phyloP scores from a whole-genome alignment of 441 rosid genomes.

The Adansonia madagascariensis region DNA sequence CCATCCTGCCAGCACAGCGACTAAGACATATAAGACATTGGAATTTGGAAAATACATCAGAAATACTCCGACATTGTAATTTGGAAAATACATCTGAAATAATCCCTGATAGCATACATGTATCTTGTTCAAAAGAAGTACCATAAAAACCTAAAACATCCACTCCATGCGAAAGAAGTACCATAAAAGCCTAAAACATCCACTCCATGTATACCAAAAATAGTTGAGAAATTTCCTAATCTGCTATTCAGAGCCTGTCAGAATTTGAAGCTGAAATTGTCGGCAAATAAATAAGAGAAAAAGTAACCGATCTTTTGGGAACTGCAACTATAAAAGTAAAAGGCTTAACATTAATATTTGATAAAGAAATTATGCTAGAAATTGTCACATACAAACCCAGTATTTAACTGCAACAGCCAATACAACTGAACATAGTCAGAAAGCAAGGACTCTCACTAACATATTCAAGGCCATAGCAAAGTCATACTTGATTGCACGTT shows the following conservation, averaged over 20 bases:
- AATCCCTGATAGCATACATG: not conserved
- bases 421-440: not conserved
- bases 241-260: not conserved
- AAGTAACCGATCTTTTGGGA: not conserved
- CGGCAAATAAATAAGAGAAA: not conserved
- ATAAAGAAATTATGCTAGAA: conserved; percentile 17
- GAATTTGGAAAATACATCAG: not conserved
- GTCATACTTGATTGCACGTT: conserved; percentile 1
- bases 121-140: not conserved
- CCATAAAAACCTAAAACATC: not conserved
- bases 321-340: not conserved
- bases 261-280: not conserved
- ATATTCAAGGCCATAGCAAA: not conserved
- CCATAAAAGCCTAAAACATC: not conserved
- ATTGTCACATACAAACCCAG: conserved; percentile 9
- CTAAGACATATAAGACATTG: not conserved
- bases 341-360: conserved; percentile 4
- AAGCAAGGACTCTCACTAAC: conserved; percentile 8
- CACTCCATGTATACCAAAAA: too few species aligned
- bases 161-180: not conserved
- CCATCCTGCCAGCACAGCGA: not conserved
- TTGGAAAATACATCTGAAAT: not conserved
- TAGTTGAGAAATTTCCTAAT: not conserved
- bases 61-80: too few species aligned
- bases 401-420: not conserved